These are phyloP conservation scores for Anaeramoeba flamelloides DNA, from an alignment of 78 protist genomes.

Conservation along the genomic window DNA sequence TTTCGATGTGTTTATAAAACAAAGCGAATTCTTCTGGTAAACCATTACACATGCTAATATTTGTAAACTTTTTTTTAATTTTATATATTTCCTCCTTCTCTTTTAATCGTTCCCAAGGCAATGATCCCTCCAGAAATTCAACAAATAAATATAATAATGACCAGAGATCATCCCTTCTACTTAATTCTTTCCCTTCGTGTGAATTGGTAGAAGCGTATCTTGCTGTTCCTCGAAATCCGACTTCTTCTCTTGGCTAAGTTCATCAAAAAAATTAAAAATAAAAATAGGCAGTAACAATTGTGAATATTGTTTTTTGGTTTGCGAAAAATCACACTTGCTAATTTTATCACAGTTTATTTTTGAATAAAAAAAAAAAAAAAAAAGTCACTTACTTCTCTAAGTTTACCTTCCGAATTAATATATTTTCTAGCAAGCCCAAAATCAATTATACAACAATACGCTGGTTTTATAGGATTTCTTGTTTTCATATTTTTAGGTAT, in stretches of 20 bases:
- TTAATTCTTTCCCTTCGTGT: neutral
- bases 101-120: neutral
- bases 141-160: neutral
- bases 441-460: neutral
- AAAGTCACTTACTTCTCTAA: neutral
- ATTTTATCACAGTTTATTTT: neutral
- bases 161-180: neutral
- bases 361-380: neutral
- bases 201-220: neutral
- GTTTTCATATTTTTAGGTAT: no score
- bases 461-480: neutral
- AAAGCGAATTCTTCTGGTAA: neutral
- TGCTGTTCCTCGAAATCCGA: neutral
- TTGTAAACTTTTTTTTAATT: neutral
- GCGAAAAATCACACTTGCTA: neutral
- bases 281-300: neutral
- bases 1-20: neutral
- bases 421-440: neutral
- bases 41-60: neutral
- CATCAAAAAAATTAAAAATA: neutral
- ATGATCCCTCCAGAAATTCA: neutral
- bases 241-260: neutral
- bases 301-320: neutral
- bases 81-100: neutral
- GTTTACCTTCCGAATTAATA: neutral